Conservation (phyloP, 148 eudicot genomes). For the Selenicereus undatus region DNA sequence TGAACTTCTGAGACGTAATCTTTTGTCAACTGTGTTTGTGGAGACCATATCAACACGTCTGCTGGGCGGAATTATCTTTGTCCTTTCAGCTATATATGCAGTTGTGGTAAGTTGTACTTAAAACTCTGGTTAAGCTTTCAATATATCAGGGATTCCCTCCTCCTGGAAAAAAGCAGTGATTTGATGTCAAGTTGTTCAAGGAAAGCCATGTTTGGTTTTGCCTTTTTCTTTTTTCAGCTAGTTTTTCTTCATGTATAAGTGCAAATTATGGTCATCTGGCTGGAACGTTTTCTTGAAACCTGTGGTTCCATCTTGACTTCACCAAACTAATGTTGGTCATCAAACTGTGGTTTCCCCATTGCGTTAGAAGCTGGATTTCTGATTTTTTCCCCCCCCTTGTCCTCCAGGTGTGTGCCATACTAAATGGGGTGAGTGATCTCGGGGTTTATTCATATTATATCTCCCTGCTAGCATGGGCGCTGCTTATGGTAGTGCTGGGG, state of each 20-base stretch:
- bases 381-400: slow-evolving; percentile 3
- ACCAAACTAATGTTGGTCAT: no score
- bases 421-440: slow-evolving; percentile 54
- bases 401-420: slow-evolving; percentile 59
- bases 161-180: not conserved
- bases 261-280: no score
- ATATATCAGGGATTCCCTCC: not conserved
- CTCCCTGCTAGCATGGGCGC: slow-evolving; percentile 52
- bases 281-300: no score
- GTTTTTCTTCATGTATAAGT: no score
- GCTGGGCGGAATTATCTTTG: slow-evolving; percentile 68
- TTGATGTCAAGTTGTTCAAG: no score
- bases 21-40: slow-evolving; percentile 85
- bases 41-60: slow-evolving; percentile 91
- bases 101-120: slow-evolving; percentile 54
- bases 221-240: no score
- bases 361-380: not conserved
- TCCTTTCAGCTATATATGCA: slow-evolving; percentile 77
- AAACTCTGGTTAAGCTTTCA: not conserved
- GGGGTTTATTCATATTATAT: slow-evolving; percentile 61
- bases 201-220: no score
- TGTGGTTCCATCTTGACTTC: no score
- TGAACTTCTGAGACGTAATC: slow-evolving; percentile 87
- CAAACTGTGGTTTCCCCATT: not conserved
- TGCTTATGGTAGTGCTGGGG: slow-evolving; percentile 63